These are phyloP conservation scores for Botryosphaeria agaves DNA, from an alignment of 2,329 filamentous ascomycete genomes.

Conservation along the genomic window DNA sequence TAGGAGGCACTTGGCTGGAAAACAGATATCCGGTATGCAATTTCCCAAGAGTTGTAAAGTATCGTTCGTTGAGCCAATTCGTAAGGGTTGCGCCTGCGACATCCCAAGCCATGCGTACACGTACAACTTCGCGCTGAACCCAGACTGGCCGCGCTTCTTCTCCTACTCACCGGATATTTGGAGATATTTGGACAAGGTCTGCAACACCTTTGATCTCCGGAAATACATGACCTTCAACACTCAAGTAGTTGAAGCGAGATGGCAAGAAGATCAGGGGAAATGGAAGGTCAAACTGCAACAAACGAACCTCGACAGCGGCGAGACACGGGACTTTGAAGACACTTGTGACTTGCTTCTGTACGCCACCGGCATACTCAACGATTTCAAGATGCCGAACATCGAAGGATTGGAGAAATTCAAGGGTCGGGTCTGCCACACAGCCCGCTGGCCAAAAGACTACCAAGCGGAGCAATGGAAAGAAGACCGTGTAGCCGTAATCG, in stretches of 20 bases:
- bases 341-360: constrained; percentile 26
- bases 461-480: constrained; percentile 25
- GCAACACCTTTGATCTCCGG: constrained; percentile 28
- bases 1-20: constrained; percentile 29
- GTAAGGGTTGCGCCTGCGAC: constrained; percentile 23
- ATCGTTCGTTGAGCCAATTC: background rate
- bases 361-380: constrained; percentile 25
- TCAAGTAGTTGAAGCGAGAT: constrained; percentile 27
- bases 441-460: constrained; percentile 27
- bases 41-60: background rate
- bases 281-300: constrained; percentile 33
- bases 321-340: constrained; percentile 22
- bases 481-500: constrained; percentile 25
- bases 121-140: constrained; percentile 25
- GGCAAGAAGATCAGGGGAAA: constrained; percentile 29
- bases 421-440: constrained; percentile 25
- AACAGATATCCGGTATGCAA: constrained; percentile 18
- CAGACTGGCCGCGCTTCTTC: constrained; percentile 30
- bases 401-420: constrained; percentile 27
- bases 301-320: constrained; percentile 14
- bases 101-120: constrained; percentile 29
- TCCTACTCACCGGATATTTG: constrained; percentile 29
- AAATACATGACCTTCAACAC: constrained; percentile 37
- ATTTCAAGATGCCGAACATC: constrained; percentile 20
- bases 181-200: constrained; percentile 31